These are phyloP conservation scores for Calonectria pauciramosa DNA, from an alignment of 2,329 filamentous ascomycete species.

Conservation along the genomic window DNA sequence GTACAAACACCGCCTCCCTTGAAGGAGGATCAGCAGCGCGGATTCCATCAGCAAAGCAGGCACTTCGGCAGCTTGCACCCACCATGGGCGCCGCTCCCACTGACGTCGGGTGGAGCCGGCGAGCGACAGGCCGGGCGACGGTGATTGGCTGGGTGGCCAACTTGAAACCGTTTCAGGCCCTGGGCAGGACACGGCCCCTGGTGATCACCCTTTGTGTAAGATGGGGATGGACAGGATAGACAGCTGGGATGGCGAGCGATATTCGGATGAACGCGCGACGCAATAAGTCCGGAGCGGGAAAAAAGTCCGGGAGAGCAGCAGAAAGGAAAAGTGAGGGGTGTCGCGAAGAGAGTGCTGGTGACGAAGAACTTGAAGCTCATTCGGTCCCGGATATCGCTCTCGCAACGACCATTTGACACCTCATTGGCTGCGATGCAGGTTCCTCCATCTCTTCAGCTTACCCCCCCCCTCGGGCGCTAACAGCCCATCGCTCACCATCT, in stretches of 20 bases:
- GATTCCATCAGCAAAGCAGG: background rate
- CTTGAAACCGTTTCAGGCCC: constrained; percentile 48
- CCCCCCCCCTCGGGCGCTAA: background rate
- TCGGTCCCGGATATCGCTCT: constrained; percentile 8
- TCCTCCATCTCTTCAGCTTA: background rate
- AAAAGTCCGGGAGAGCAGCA: background rate
- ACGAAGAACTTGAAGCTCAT: constrained; percentile 8
- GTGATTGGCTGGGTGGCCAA: constrained; percentile 32
- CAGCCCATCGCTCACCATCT: constrained; percentile 30
- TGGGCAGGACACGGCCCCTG: constrained; percentile 32
- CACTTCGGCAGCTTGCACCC: constrained; percentile 22
- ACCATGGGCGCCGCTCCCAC: constrained; percentile 29
- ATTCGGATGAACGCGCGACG: constrained; percentile 13
- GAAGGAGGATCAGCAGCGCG: background rate
- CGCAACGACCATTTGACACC: constrained; percentile 3
- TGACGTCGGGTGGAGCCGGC: constrained; percentile 27
- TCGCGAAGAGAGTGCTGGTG: constrained; percentile 5
- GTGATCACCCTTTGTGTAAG: constrained; percentile 29
- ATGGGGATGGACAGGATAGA: constrained; percentile 14
- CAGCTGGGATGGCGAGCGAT: constrained; percentile 9
- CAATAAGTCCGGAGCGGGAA: background rate
- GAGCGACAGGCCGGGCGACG: constrained; percentile 26
- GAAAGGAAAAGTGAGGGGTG: background rate
- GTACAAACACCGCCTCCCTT: constrained; percentile 3
- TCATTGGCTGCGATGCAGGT: constrained; percentile 9